Percentiles rank a stretch among this genome's conserved stretches.
These are phyloP conservation scores for Filobasidium wieringae DNA, from an alignment of 768 basidiomycete species.

Conservation along the genomic window DNA sequence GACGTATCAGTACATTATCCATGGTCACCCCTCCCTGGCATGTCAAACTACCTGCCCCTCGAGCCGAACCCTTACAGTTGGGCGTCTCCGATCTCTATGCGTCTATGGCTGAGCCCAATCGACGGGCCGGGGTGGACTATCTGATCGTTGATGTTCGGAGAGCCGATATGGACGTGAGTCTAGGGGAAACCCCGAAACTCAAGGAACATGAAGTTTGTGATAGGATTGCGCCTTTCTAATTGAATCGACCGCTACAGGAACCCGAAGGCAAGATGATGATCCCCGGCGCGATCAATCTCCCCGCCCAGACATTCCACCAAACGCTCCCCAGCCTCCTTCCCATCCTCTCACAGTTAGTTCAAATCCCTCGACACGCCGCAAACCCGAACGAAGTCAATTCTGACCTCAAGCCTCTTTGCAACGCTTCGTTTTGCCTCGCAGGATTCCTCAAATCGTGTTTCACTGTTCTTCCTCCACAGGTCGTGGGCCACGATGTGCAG, in stretches of 20 bases:
- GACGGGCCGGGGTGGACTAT: conserved; percentile 21
- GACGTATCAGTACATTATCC: not conserved
- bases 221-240: not conserved
- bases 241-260: not conserved
- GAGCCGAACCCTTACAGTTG: not conserved
- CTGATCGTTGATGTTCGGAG: conserved; percentile 41
- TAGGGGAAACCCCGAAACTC: not conserved
- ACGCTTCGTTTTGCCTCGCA: not conserved
- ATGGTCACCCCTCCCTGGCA: not conserved
- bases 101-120: not conserved
- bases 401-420: not conserved
- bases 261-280: conserved; percentile 24
- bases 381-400: not conserved
- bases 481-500: conserved; percentile 21
- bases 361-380: not conserved
- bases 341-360: conserved; percentile 20
- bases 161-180: conserved; percentile 40
- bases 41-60: not conserved
- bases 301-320: conserved; percentile 43
- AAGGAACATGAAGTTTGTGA: not conserved
- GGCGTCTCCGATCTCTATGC: conserved; percentile 5
- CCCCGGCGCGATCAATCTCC: conserved; percentile 42
- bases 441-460: conserved; percentile 18
- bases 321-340: conserved; percentile 37
- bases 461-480: conserved; percentile 20